phyloP scores from a whole-genome alignment of 129 eudicot species.

The Pulicaria dysenterica region DNA sequence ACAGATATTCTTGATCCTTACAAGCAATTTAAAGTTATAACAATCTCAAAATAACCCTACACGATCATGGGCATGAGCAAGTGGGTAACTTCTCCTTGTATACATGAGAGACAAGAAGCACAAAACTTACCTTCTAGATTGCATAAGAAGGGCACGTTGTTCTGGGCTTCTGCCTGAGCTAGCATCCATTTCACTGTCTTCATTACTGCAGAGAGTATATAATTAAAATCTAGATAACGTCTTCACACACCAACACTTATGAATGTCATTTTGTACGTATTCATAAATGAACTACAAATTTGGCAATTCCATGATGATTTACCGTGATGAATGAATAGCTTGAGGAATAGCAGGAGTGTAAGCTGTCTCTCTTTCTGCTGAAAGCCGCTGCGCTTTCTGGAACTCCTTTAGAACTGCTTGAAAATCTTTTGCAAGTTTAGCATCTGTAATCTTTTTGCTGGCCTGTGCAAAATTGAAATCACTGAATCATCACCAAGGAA shows the following conservation, averaged over 20 bases:
- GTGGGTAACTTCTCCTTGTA: constrained; percentile 6
- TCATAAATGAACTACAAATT: too few species aligned
- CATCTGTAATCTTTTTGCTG: constrained; percentile 86
- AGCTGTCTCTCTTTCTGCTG: constrained; percentile 92
- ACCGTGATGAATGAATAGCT: constrained; percentile 77
- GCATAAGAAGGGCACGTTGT: constrained; percentile 74
- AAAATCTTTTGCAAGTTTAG: constrained; percentile 92
- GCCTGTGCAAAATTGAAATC: constrained; percentile 46
- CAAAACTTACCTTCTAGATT: constrained; percentile 67
- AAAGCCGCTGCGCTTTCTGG: constrained; percentile 89
- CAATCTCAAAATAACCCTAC: background rate
- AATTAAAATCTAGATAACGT: background rate
- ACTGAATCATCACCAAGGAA: too few species aligned
- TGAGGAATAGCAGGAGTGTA: constrained; percentile 83
- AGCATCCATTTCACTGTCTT: constrained; percentile 50
- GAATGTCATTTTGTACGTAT: constrained; percentile 1
- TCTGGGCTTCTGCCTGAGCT: constrained; percentile 58
- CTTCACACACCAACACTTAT: too few species aligned
- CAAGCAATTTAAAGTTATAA: background rate
- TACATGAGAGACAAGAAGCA: constrained; percentile 4
- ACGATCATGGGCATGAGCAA: background rate
- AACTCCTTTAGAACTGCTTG: constrained; percentile 84
- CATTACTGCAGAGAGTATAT: constrained; percentile 48
- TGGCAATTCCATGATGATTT: constrained; percentile 14
- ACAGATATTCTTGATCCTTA: background rate